Evolutionary conservation across 2,329 filamentous ascomycete species (phyloP).

Genomic region (Phialemoniopsis sp.): DNA sequence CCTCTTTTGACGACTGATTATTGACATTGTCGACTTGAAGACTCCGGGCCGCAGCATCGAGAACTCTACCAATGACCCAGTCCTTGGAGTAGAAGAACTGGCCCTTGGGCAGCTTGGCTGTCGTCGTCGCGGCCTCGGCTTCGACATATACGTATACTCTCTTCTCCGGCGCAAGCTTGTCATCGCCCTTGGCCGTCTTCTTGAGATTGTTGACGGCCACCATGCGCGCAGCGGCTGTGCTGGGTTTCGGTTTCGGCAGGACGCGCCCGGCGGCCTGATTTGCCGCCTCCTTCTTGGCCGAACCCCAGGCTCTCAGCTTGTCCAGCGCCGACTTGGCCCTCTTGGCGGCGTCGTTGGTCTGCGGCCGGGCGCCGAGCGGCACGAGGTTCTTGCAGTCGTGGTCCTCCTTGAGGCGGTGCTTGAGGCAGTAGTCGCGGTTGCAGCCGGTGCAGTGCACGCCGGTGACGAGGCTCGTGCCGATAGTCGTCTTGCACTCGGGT

Average conservation of each 20-base stretch:
- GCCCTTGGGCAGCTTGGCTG: constrained; percentile 75
- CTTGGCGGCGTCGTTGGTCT: constrained; percentile 47
- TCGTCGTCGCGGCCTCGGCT: constrained; percentile 81
- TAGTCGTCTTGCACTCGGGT: constrained; percentile 62
- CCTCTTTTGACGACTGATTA: constrained; percentile 71
- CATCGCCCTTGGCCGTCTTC: constrained; percentile 84
- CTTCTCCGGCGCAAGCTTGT: constrained; percentile 74
- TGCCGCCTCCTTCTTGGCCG: constrained; percentile 64
- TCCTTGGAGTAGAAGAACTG: constrained; percentile 78
- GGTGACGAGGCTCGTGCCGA: constrained; percentile 64
- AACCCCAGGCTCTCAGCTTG: constrained; percentile 75
- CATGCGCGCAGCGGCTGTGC: constrained; percentile 58
- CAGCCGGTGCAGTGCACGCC: constrained; percentile 70
- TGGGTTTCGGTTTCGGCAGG: constrained; percentile 60
- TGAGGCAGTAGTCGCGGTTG: constrained; percentile 72
- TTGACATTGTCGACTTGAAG: constrained; percentile 82
- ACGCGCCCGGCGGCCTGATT: constrained; percentile 55
- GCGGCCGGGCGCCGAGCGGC: constrained; percentile 45
- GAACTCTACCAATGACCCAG: constrained; percentile 82
- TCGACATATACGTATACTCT: constrained; percentile 89
- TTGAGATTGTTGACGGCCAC: constrained; percentile 76
- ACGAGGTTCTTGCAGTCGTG: constrained; percentile 78
- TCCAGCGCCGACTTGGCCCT: constrained; percentile 72
- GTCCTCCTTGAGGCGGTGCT: constrained; percentile 72
- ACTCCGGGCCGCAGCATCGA: constrained; percentile 73